A percentile compares a stretch with the other conserved stretches of the same genome.
These are phyloP conservation scores for Taphrina pruni DNA, from an alignment of 1,139 yeast genomes.

Conservation along the genomic window DNA sequence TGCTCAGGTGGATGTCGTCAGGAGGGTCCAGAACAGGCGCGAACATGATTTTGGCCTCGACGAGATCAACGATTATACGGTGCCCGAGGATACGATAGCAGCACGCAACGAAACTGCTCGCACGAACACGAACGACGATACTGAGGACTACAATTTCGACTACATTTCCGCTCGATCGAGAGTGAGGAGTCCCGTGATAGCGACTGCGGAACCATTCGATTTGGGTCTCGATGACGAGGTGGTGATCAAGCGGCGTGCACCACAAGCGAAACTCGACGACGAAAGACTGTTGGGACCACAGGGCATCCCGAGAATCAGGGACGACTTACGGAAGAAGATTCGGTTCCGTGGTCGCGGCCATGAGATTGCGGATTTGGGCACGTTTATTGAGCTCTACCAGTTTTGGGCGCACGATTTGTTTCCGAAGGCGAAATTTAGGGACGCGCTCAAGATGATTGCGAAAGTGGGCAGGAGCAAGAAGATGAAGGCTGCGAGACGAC, in stretches of 20 bases:
- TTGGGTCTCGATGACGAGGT: slow-evolving; percentile 54
- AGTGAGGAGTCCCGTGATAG: background rate
- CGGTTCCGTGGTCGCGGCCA: slow-evolving; percentile 54
- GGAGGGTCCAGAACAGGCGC: background rate
- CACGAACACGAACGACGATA: background rate
- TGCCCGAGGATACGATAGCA: slow-evolving; percentile 3
- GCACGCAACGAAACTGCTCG: background rate
- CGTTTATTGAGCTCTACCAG: slow-evolving; percentile 70
- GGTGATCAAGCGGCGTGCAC: slow-evolving; percentile 47
- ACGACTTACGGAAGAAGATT: slow-evolving; percentile 48
- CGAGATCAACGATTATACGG: background rate
- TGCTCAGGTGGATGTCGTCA: slow-evolving; percentile 28
- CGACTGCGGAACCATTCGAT: slow-evolving; percentile 44
- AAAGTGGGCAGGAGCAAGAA: slow-evolving; percentile 50
- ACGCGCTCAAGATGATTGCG: slow-evolving; percentile 56
- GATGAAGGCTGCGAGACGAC: slow-evolving; percentile 46
- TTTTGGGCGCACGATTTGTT: slow-evolving; percentile 83
- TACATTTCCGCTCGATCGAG: slow-evolving; percentile 15
- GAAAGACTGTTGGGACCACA: slow-evolving; percentile 50
- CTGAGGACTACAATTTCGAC: slow-evolving; percentile 14
- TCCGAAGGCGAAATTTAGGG: slow-evolving; percentile 78
- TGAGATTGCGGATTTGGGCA: slow-evolving; percentile 56
- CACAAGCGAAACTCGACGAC: slow-evolving; percentile 53
- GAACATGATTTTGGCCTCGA: background rate
- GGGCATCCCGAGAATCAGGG: slow-evolving; percentile 52